A percentile compares a stretch with the other conserved stretches of the same genome.
phyloP scores from a whole-genome alignment of 2,329 filamentous ascomycete genomes.

The Arthrobotrys iridis region DNA sequence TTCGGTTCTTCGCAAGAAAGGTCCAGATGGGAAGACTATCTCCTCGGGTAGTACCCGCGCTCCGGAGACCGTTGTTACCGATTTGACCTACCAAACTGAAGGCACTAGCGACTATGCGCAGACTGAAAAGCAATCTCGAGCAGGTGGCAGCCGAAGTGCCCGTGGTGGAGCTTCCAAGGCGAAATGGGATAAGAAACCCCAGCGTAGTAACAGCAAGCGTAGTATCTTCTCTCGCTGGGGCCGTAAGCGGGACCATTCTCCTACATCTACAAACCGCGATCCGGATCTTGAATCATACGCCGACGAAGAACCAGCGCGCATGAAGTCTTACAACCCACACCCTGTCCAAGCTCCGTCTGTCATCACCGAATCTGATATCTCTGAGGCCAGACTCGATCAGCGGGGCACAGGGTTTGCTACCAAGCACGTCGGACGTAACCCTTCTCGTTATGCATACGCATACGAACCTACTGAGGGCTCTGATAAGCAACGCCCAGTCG shows the following conservation, averaged over 20 bases:
- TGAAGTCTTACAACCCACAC: constrained; percentile 50
- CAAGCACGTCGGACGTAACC: constrained; percentile 31
- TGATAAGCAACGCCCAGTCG: constrained; percentile 25
- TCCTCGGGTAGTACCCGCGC: constrained; percentile 52
- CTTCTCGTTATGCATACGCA: constrained; percentile 49
- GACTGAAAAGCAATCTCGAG: constrained; percentile 38
- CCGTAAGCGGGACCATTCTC: constrained; percentile 34
- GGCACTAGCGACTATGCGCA: constrained; percentile 14
- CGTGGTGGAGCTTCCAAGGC: constrained; percentile 29
- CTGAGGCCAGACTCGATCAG: constrained; percentile 27
- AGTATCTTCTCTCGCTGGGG: constrained; percentile 46
- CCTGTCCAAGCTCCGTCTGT: constrained; percentile 44
- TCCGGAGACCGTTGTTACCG: constrained; percentile 51
- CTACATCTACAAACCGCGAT: constrained; percentile 32
- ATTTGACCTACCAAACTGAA: constrained; percentile 49
- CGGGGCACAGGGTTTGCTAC: constrained; percentile 23
- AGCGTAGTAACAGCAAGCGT: constrained; percentile 47
- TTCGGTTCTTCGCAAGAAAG: constrained; percentile 79
- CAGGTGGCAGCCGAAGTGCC: background rate
- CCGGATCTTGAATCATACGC: constrained; percentile 51
- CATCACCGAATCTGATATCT: constrained; percentile 37
- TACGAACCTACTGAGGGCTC: constrained; percentile 43
- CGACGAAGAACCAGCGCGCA: constrained; percentile 51
- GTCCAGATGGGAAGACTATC: constrained; percentile 67
- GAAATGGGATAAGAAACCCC: constrained; percentile 42